Conservation (phyloP, 23 red algal species). For the Gracilariopsis chorda region DNA sequence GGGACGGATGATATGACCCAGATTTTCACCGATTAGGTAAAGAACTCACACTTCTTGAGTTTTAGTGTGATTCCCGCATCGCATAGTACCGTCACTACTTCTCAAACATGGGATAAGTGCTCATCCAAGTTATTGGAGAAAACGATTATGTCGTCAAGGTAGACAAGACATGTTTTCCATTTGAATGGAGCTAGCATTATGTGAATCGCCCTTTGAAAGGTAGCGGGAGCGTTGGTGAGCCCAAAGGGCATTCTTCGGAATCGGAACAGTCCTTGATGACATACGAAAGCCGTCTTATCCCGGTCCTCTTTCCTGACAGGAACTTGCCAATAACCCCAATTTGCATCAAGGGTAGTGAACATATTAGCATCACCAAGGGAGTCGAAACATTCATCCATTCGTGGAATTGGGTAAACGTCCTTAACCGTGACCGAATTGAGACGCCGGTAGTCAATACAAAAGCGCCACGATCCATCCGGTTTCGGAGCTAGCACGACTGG, state of each 20-base stretch:
- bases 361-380: background rate
- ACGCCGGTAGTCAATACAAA: constrained; percentile 14
- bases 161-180: background rate
- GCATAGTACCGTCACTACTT: background rate
- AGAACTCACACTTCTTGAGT: constrained; percentile 29
- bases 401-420: constrained; percentile 6
- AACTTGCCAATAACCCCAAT: constrained; percentile 30
- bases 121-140: background rate
- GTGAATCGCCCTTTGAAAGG: background rate
- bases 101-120: background rate
- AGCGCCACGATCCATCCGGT: constrained; percentile 3
- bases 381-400: constrained; percentile 44
- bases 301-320: background rate
- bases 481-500: background rate
- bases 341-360: background rate
- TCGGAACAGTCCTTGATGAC: background rate
- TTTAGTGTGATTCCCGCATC: background rate
- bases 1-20: constrained; percentile 15
- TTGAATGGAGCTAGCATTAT: background rate
- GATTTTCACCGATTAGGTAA: background rate
- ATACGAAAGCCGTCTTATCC: background rate
- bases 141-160: constrained; percentile 24
- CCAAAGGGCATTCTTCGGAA: constrained; percentile 19
- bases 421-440: background rate
- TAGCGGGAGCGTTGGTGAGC: constrained; percentile 17